Base-by-base conservation (phyloP, 2,329 filamentous ascomycete genomes). In the Arthrocladium fulminans region DNA sequence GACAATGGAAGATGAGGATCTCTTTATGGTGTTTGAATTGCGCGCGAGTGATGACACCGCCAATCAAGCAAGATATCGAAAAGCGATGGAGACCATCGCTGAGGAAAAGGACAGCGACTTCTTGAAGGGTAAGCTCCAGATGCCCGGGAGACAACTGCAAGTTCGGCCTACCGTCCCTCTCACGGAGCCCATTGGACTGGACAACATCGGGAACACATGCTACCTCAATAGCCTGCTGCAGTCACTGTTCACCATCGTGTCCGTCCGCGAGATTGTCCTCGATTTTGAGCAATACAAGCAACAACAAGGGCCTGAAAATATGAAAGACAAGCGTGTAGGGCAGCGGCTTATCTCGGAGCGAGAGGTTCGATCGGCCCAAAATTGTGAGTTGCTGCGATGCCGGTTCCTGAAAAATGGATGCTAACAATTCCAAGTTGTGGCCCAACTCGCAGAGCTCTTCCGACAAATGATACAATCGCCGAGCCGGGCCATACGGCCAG, bases 211-310 rank as follows among this genome's bases (percentile, higher is more conserved):
- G 51, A 98, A 98, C 61, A 98, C 94, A 0, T 98, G 92, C 65
- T 98, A 98, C 60, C 75, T 98, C 47, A 98, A 98, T 71, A 97
- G 90, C 67, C 77, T 98, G 42, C 73, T 98, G 8, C 92, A 98
- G 60, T 97, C 94, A 62, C 84, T 96, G 56, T 96, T 94, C 63
- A 94, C 89, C 0, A 79, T 97, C 48, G 83, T 81, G 52, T 81
- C 86, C 2, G 73, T 97, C 24, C 80, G 90, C 43, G 77, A 92
- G 3, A 77, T 96, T 55, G 81, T 96, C 2, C 72, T 94, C 50
- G 73, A 87, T 43, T 87, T 86, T 56, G 80, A 90, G 22, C 66
- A 80, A 3, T 78, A 83, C 59, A 79, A 83, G 55, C 78, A 92
- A 60, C 77, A 83, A 2, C 66, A 86, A 3, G 77, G 76, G 7